A percentile compares a stretch with the other conserved stretches of the same genome.
Evolutionary conservation across 257 asterid species (phyloP).

Genomic region (Solanum corneliomulleri): DNA sequence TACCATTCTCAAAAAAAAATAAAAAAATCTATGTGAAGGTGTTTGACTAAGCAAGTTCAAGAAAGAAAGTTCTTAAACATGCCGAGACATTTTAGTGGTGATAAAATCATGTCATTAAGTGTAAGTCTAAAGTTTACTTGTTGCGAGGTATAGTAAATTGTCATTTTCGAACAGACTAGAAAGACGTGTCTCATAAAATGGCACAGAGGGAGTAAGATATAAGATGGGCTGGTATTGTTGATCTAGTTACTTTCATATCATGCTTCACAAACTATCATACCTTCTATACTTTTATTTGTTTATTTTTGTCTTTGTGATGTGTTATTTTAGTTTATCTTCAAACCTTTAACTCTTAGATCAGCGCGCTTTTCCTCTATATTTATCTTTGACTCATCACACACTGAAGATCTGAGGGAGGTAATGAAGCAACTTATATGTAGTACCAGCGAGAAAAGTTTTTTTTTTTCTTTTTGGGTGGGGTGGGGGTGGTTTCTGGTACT

Average conservation of each 20-base stretch:
- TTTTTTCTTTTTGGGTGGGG: background rate
- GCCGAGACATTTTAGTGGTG: background rate
- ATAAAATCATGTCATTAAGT: background rate
- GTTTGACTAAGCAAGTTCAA: background rate
- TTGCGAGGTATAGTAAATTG: background rate
- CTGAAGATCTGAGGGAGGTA: background rate
- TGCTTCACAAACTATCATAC: background rate
- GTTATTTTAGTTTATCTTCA: background rate
- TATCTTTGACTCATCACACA: background rate
- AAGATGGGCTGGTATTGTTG: background rate
- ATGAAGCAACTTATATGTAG: background rate
- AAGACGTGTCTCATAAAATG: background rate
- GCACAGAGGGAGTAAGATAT: background rate
- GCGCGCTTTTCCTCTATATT: background rate
- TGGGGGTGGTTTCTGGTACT: background rate
- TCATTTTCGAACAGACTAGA: background rate
- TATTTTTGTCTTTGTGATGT: background rate
- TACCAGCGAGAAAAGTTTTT: background rate
- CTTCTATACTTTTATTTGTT: background rate
- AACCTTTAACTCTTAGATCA: background rate
- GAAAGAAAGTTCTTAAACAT: background rate
- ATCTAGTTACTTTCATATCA: background rate
- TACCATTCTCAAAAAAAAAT: background rate
- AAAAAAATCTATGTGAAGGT: background rate
- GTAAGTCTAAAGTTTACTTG: background rate